Evolutionary conservation across 192 early-diverging fungal species (phyloP).

Genomic region (Coemansia sp.): DNA sequence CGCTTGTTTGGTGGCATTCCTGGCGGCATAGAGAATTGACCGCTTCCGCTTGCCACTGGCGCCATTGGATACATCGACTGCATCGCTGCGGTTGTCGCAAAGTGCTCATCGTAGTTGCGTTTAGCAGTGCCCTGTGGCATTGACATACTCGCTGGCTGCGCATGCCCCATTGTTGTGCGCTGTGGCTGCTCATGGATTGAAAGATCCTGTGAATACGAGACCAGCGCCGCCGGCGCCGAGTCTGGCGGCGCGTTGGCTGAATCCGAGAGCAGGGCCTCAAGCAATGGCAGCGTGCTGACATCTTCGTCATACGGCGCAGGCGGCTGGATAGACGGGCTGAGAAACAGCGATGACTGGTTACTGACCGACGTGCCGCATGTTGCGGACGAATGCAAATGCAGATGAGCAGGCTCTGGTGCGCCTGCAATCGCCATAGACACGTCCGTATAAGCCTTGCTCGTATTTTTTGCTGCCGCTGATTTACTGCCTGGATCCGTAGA

Average conservation of each 20-base stretch:
- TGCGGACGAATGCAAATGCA: background rate
- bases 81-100: background rate
- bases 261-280: slow-evolving; percentile 45
- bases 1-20: slow-evolving; percentile 22
- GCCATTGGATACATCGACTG: background rate
- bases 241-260: slow-evolving; percentile 19
- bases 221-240: slow-evolving; percentile 22
- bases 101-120: slow-evolving; percentile 3
- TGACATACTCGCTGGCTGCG: background rate
- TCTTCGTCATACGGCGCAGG: slow-evolving; percentile 12
- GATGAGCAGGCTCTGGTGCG: background rate
- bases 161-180: too few relatives aligned
- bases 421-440: background rate
- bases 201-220: background rate
- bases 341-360: slow-evolving; percentile 12
- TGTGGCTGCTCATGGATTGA: too few relatives aligned
- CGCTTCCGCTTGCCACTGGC: background rate
- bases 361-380: background rate
- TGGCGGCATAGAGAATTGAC: background rate
- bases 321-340: slow-evolving; percentile 12
- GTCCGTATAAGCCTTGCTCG: background rate
- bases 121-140: slow-evolving; percentile 1
- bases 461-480: background rate
- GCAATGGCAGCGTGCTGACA: slow-evolving; percentile 31
- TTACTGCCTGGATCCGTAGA: background rate